Conservation (phyloP, 140 eudicot species). For the Ambrosia hybrid region DNA sequence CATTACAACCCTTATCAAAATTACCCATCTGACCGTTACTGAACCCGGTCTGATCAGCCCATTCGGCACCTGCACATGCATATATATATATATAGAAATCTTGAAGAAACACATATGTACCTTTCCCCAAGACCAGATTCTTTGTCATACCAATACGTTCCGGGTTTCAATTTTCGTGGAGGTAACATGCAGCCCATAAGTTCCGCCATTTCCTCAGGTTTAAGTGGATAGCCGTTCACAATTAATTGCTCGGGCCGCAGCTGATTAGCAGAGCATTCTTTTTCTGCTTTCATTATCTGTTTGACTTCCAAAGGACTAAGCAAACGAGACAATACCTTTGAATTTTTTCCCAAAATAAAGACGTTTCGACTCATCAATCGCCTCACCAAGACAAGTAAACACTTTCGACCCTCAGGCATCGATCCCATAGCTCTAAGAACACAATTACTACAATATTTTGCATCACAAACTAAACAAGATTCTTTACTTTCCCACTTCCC, state of each 20-base stretch:
- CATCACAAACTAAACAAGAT: conserved; percentile 88
- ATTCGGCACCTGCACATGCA: no score
- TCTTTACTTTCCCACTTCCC: conserved; percentile 95
- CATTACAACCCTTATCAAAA: neutral
- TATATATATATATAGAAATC: conserved; percentile 8
- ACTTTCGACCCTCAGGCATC: conserved; percentile 98
- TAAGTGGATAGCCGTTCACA: conserved; percentile 83
- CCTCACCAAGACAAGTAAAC: conserved; percentile 89
- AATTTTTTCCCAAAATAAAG: conserved; percentile 71
- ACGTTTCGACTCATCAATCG: conserved; percentile 86
- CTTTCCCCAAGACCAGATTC: conserved; percentile 99
- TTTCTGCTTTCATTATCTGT: conserved; percentile 95
- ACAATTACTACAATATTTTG: conserved; percentile 83
- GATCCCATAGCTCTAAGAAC: conserved; percentile 99
- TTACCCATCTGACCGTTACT: conserved; percentile 6
- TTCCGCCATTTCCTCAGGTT: conserved; percentile 86
- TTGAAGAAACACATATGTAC: conserved; percentile 34
- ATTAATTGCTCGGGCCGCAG: conserved; percentile 80
- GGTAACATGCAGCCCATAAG: conserved; percentile 77
- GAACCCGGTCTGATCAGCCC: neutral
- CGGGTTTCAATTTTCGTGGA: conserved; percentile 85
- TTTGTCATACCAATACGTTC: conserved; percentile 94
- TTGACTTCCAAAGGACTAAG: conserved; percentile 87
- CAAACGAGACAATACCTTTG: conserved; percentile 68
- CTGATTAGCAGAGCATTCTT: conserved; percentile 92